Percentiles rank a stretch among this genome's conserved stretches.
phyloP scores from a whole-genome alignment of 805 yeast species.

The Suhomyces kilbournensis region DNA sequence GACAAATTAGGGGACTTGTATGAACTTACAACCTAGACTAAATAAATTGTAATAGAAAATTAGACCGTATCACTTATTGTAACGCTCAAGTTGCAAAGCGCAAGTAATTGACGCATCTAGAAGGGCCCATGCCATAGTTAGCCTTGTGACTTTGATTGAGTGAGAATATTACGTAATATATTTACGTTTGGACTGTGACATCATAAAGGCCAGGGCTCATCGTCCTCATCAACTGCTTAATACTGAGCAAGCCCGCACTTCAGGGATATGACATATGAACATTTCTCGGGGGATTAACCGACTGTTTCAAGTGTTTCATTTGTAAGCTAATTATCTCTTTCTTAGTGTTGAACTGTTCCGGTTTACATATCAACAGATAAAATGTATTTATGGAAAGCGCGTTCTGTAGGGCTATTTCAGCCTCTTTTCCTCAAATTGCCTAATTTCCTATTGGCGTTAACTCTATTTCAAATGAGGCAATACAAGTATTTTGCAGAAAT shows the following conservation, averaged over 20 bases:
- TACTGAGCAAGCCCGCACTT: background rate
- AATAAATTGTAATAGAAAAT: background rate
- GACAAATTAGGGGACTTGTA: constrained; percentile 73
- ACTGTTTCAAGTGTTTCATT: background rate
- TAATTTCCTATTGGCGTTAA: background rate
- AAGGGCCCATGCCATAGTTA: background rate
- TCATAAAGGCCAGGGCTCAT: background rate
- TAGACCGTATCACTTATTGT: background rate
- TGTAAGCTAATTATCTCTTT: too few relatives aligned
- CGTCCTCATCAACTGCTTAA: background rate
- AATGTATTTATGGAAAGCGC: background rate
- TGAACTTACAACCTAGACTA: constrained; percentile 35
- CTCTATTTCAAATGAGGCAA: background rate
- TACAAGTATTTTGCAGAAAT: background rate
- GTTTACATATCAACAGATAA: background rate
- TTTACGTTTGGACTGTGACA: background rate
- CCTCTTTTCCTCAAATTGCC: background rate
- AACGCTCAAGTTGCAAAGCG: background rate
- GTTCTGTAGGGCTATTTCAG: background rate
- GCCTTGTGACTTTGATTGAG: background rate
- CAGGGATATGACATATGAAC: background rate
- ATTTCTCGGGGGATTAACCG: background rate
- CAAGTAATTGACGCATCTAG: background rate
- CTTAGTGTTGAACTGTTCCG: background rate
- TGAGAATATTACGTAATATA: background rate